Base-by-base conservation (phyloP, 1,284 basidiomycete genomes). In the Ceratobasidium sp. region DNA sequence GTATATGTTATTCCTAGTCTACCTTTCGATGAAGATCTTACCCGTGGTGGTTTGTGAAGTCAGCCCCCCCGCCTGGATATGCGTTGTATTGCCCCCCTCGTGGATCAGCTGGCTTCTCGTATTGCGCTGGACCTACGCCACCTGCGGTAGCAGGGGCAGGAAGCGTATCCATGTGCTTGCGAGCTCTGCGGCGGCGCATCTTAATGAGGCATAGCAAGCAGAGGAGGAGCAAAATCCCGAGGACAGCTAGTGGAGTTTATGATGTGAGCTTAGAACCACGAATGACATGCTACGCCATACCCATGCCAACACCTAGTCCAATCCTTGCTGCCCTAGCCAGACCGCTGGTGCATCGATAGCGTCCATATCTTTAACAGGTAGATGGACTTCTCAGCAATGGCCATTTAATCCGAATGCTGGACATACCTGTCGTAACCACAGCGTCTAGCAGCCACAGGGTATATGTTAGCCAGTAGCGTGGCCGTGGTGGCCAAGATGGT, bases 1-100 rank as follows among this genome's bases (percentile, higher is more conserved):
- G 39, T 36, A 46, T 30, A 61, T 16, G 3, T 4, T 26, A 18
- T 5, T 32, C 9, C 30, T n/a, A n/a, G 28, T 18, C 21, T 34
- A 3, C 2, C 9, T 50, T 4, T 28, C 2, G 2, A 14, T n/a
- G 18, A 34, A 4, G 5, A 36, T 16, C 53, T 57, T 18, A 57
- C 53, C 52, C 52, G 18, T 28, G 23, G 3, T 58, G 67, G 36
- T 57, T 70, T 2, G 34, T 32, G 23, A 53, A 67, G n/a, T 67
- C 64, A 39, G 64, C n/a, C 18, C 36, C 39, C 14, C 55, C 67
- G 10, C 61, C 61, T n/a, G 67, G 67, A 21, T 70, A 70, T 43
- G 67, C 53, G 14, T 70, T 53, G 21, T 69, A 69, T 1, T 28
- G 12, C n/a, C 34, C 67, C 18, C 21, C 12, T 46, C 52, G 55